Base-by-base conservation (phyloP, 1,139 yeast genomes). In the Yamadazyma kanchanaburiensis region DNA sequence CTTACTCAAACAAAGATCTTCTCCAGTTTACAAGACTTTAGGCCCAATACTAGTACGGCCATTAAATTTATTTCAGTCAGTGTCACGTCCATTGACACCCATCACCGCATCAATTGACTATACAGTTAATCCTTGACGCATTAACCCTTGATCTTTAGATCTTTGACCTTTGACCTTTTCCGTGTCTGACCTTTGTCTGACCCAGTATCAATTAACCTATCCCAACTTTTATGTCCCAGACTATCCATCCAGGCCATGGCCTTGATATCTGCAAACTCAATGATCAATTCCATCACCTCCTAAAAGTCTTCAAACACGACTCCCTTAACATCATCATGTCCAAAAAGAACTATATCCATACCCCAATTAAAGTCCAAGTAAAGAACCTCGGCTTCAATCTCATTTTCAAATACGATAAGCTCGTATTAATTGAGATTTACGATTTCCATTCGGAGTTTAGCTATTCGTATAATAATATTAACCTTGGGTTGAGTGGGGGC, bases 361-460 rank as follows among this genome's bases (percentile, higher is more conserved):
- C 58, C 6, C 72, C 74, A 3, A 49, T 64, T 3, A 40, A 55
- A 13, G 51, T 66, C 5, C 44, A 49, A 5, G 34, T 65, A 12
- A 51, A 54, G 12, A 52, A 54, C 12, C 43, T 51, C 18, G 64
- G 65, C 11, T 46, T 64, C 17, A 46, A 67, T 25, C 49, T 77
- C 27, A 48, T 67, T 17, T 76, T 77, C 46, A 62, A 64, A 21
- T 48, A 56, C 30, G 50, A 60, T 2, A 39, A 46, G 12, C 53
- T 77, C 25, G 42, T 63, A 6, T 45, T 74, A 25, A 74, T 77
- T 30, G 80, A 77, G 39, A 45, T 74, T 2, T 40, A 60, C 17
- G 50, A 53, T 23, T 53, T 66, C 25, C 4, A 22, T 11, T 9
- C 11, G 6, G 30, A 24, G 5, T 19, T 62, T 25, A 40, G 49